Base-by-base conservation (phyloP, 1,284 basidiomycete species). In the Cryptococcus sp. region DNA sequence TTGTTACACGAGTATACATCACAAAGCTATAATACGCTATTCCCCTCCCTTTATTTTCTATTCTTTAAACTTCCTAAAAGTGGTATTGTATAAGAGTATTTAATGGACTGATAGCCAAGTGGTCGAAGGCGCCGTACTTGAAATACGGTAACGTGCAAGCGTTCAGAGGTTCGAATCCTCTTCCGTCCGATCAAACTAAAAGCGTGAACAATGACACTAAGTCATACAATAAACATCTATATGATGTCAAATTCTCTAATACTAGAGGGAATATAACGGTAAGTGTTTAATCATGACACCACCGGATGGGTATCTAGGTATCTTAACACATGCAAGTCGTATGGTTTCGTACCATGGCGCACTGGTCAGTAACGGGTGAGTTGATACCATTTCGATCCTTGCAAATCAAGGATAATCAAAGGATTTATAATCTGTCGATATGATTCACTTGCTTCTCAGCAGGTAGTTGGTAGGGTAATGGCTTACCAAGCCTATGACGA, bases 281-380 rank as follows among this genome's bases (percentile, higher is more conserved):
- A 43, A 57, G 59, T 54, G 50, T 61, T 61, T 61, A 49, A 61
- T 57, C 57, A 61, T 61, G 59, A 52, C 50, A 57, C 59, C 45
- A 54, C 55, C 45, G 44, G 47, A 54, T 57, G 52, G 59, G 55
- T 61, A 57, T 61, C 55, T 61, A 61, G 55, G 55, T 48, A 57
- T 57, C 41, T 61, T 29, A 61, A 61, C 57, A 61, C 59, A 61
- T 61, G 59, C 59, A 57, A 61, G 59, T 61, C 49, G 43, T 54
- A 61, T 61, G 55, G 40, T 57, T 41, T 51, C 43, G 47, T 39
- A 54, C 54, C 54, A 61, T 61, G 50, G 59, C 59, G 59, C 57
- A 61, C 52, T 40, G 59, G 59, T 57, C 59, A 61, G 59, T 29
- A 61, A 54, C 39, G 51, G 26, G 45, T 54, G 49, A 50, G 44